Base-by-base conservation (phyloP, 2,329 filamentous ascomycete species). In the Aquanectria penicillioides region DNA sequence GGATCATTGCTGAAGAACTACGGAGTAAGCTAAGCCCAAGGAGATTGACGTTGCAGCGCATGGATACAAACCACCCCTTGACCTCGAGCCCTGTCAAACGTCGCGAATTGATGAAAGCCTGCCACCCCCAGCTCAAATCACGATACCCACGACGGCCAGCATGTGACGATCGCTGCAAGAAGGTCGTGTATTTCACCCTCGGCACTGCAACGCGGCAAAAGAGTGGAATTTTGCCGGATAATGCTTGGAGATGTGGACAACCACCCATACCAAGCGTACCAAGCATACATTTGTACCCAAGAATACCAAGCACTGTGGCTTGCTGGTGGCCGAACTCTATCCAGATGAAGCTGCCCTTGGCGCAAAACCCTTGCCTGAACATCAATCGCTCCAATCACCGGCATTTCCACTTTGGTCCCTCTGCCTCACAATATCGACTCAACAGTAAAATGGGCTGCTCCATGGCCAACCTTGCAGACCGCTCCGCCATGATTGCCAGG, bases 251-350 rank as follows among this genome's bases (percentile, higher is more conserved):
- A 49, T 43, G 46, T 36, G 26, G 15, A 6, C 26, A 40, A 29
- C 8, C 36, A 31, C 33, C 50, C 59, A 56, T 28, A 51, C 48
- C 31, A n/a, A n/a, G n/a, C n/a, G n/a, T n/a, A n/a, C n/a, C n/a
- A n/a, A n/a, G n/a, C n/a, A n/a, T n/a, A n/a, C n/a, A n/a, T n/a
- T n/a, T n/a, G n/a, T n/a, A n/a, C n/a, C n/a, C n/a, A n/a, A n/a
- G n/a, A n/a, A n/a, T n/a, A n/a, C n/a, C 43, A 26, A 57, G 53
- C 28, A 58, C 36, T 57, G 58, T 59, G 58, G 52, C 52, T 57
- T 55, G 61, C 38, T 57, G 18, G 44, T 56, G 43, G 61, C 37
- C 40, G 61, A 69, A 69, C 64, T 65, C 69, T 69, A 63, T 55
- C 63, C 54, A 59, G 51, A 64, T 69, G 54, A 59, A 43, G 37